Evolutionary conservation across 345 rosid species (phyloP), one percentile per base, ranked within the genome.

Genomic region (Salix viminalis): DNA sequence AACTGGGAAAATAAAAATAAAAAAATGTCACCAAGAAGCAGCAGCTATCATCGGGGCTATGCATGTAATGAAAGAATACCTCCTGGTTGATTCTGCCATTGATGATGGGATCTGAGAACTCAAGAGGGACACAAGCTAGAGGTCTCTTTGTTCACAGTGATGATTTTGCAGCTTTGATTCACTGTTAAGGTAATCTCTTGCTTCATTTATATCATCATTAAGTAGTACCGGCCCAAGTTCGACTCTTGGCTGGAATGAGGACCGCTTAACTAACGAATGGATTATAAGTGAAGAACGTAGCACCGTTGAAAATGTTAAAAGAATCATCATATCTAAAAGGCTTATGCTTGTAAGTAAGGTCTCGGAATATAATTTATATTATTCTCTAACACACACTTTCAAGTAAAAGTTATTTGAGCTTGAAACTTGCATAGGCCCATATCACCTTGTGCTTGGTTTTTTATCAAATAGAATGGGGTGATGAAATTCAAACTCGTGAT

Each of bases 11-110:
- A 19, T 34, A 56, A 18, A 37, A 21, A 19, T n/a, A 56, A 24
- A 37, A 16, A 16, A 9, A 7, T n/a, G 50, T 26, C 3, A 15
- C 21, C 32, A 71, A 58, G n/a, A 2, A 71, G 65, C 46, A 34
- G 13, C 8, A 48, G 4, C 65, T 26, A 42, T 32, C 4, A 52
- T 5, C 3, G 14, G 24, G 12, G 41, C 7, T 24, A 32, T 69
- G 21, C 11, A 2, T 6, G 37, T 50, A 34, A 50, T 50, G 67
- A 73, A 41, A 11, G 21, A 74, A 42, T 23, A 28, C 54, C n/a
- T 75, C 28, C 67, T 50, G 52, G 72, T 50, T 67, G 78, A 66
- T 67, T 75, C 54, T 52, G 66, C 72, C 72, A 75, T 66, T 18
- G 56, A 18, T 50, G n/a, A 18, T 50, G 18, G 21, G 21, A 50